Evolutionary conservation across 2,329 filamentous ascomycete genomes (phyloP).

Genomic region (Thermothelomyces thermophilus): DNA sequence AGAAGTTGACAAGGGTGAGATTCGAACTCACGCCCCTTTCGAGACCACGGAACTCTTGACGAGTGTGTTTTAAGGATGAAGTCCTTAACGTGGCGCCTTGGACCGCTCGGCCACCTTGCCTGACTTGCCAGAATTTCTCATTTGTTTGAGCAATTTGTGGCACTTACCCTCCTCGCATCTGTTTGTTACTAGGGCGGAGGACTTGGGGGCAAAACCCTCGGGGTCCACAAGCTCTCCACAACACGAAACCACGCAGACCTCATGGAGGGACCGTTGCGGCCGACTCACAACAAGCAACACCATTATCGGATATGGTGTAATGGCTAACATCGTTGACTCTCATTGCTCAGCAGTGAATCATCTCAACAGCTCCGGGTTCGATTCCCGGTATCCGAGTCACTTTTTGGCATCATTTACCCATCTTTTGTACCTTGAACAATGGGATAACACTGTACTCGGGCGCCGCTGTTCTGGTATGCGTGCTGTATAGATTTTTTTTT

Average conservation of each 20-base stretch:
- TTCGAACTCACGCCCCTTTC: slow-evolving; percentile 7
- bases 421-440: too few species aligned
- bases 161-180: too few species aligned
- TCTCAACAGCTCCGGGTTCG: slow-evolving; percentile 11
- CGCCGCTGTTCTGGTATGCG: too few species aligned
- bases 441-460: too few species aligned
- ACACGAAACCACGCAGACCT: neutral
- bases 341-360: slow-evolving; percentile 4
- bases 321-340: slow-evolving; percentile 11
- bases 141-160: too few species aligned
- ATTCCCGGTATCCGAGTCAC: slow-evolving; percentile 8
- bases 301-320: slow-evolving; percentile 8
- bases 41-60: slow-evolving; percentile 3
- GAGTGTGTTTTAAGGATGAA: slow-evolving; percentile 5
- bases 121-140: neutral
- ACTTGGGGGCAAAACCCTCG: neutral
- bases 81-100: slow-evolving; percentile 5
- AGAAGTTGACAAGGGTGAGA: slow-evolving; percentile 6
- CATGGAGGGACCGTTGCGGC: too few species aligned
- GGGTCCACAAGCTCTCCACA: neutral
- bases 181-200: too few species aligned
- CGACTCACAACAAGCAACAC: neutral
- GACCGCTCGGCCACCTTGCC: slow-evolving; percentile 10
- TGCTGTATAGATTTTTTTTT: too few species aligned
- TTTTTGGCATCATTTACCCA: too few species aligned